Evolutionary conservation across 1,284 basidiomycete genomes (phyloP).

Genomic region (Moesziomyces globuligerus): DNA sequence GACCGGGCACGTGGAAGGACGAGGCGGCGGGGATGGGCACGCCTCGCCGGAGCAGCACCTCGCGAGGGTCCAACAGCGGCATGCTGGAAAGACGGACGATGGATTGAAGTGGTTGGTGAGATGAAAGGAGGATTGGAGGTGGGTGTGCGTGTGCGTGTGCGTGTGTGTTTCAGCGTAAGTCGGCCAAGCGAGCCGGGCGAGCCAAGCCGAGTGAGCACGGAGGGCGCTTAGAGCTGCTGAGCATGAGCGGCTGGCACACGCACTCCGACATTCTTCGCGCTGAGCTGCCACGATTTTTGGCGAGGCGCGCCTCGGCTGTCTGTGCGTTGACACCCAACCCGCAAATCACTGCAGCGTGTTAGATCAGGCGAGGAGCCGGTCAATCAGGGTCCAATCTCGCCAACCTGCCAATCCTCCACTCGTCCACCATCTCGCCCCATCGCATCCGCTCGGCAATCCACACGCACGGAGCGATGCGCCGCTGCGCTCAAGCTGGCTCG

Average conservation of each 20-base stretch:
- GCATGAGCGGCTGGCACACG: no score
- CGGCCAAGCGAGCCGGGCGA: no score
- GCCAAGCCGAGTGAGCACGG: neutral
- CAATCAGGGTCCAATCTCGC: slow-evolving; percentile 20
- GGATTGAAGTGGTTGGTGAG: neutral
- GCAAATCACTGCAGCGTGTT: no score
- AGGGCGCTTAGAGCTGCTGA: no score
- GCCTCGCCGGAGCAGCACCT: slow-evolving; percentile 38
- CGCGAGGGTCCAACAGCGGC: slow-evolving; percentile 42
- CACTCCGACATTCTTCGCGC: no score
- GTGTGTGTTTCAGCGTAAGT: no score
- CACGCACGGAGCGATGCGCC: slow-evolving; percentile 13
- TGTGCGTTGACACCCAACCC: neutral
- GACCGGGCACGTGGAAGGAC: slow-evolving; percentile 46
- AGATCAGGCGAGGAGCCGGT: neutral
- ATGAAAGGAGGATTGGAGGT: neutral
- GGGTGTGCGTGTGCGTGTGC: neutral
- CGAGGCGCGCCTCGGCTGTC: neutral
- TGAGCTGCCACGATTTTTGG: no score
- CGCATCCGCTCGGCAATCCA: neutral
- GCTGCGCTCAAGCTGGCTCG: neutral
- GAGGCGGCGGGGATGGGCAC: slow-evolving; percentile 40
- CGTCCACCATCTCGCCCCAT: neutral
- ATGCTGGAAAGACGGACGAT: slow-evolving; percentile 4
- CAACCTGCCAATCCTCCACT: neutral